Percentiles rank a stretch among this genome's conserved stretches.
Conservation (phyloP, 768 basidiomycete genomes). For the Mycena galericulata region DNA sequence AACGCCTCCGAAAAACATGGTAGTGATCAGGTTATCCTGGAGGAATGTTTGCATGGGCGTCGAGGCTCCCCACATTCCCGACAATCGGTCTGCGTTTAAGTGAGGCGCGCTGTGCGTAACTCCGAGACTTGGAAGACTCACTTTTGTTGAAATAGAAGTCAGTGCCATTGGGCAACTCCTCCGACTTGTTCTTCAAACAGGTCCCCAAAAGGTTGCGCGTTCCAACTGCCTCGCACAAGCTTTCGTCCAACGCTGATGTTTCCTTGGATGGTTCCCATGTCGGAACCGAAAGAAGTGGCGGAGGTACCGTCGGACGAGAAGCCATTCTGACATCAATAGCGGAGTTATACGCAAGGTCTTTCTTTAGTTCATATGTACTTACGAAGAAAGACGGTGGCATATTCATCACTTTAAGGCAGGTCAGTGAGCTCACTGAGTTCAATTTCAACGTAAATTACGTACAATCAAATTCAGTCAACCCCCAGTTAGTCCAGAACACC, state of each 20-base stretch:
- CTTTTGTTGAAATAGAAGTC: slow-evolving; percentile 52
- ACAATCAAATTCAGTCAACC: slow-evolving; percentile 48
- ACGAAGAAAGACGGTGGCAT: slow-evolving; percentile 47
- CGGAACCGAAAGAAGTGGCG: slow-evolving; percentile 45
- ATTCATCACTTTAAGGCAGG: slow-evolving; percentile 39
- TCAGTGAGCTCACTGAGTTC: background rate
- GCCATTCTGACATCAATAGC: slow-evolving; percentile 25
- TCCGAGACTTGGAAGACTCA: slow-evolving; percentile 15
- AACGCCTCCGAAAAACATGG: slow-evolving; percentile 49
- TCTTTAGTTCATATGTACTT: background rate
- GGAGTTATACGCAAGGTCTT: background rate
- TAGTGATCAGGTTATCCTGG: slow-evolving; percentile 48
- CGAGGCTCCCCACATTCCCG: slow-evolving; percentile 49
- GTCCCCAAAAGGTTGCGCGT: slow-evolving; percentile 46
- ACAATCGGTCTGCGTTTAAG: slow-evolving; percentile 40
- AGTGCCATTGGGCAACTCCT: slow-evolving; percentile 46
- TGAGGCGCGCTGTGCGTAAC: background rate
- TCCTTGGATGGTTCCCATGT: slow-evolving; percentile 48
- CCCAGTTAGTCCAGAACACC: slow-evolving; percentile 50
- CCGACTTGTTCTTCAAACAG: slow-evolving; percentile 43
- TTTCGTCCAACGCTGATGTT: slow-evolving; percentile 45
- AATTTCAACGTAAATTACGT: slow-evolving; percentile 4
- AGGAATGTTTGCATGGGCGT: slow-evolving; percentile 50
- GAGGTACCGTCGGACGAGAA: slow-evolving; percentile 47
- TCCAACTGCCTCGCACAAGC: slow-evolving; percentile 47